Evolutionary conservation across 108 stramenopile species (phyloP).

Genomic region (Ochromonas danica): DNA sequence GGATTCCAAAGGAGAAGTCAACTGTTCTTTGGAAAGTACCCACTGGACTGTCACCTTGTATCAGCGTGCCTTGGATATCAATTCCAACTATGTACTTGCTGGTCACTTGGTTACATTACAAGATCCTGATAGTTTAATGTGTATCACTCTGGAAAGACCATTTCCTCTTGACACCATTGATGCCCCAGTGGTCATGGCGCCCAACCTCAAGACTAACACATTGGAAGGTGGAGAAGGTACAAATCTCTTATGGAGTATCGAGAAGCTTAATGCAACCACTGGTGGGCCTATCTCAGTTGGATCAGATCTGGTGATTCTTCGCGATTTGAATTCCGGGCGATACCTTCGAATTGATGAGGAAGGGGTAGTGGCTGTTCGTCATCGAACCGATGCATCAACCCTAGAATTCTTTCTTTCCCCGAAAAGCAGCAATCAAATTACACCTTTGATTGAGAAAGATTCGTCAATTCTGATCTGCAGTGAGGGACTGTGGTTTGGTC

Average conservation of each 20-base stretch:
- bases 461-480: neutral
- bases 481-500: neutral
- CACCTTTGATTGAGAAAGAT: neutral
- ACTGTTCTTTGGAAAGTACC: slow-evolving; percentile 26
- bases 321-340: slow-evolving; percentile 24
- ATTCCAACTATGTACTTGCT: neutral
- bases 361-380: neutral
- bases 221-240: neutral
- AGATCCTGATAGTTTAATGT: slow-evolving; percentile 32
- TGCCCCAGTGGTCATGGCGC: slow-evolving; percentile 9
- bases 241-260: slow-evolving; percentile 29
- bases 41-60: slow-evolving; percentile 18
- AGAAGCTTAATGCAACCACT: neutral
- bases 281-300: slow-evolving; percentile 8
- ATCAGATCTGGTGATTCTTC: neutral
- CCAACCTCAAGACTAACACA: neutral
- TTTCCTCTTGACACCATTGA: neutral
- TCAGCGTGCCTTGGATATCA: neutral
- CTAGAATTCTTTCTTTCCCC: slow-evolving; percentile 3
- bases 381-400: neutral
- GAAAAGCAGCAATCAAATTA: neutral
- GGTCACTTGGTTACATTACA: slow-evolving; percentile 32
- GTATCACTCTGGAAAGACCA: neutral
- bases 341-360: slow-evolving; percentile 20
- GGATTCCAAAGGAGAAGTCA: slow-evolving; percentile 19